A percentile compares a stretch with the other conserved stretches of the same genome.
phyloP scores from a whole-genome alignment of 176 grass and related monocot species.

The Aegilops sharonensis region DNA sequence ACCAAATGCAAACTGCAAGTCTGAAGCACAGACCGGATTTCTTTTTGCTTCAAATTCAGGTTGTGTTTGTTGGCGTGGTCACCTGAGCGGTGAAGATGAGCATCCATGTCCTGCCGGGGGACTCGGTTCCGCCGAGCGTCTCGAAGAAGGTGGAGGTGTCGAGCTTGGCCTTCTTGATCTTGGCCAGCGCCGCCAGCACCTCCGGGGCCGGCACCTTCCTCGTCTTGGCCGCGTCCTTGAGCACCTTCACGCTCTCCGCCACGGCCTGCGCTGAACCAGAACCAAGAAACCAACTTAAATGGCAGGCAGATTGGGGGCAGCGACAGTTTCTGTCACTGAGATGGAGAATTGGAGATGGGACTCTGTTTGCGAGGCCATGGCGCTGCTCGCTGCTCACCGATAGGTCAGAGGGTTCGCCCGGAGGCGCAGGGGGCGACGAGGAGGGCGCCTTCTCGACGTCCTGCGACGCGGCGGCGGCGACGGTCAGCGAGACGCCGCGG shows the following conservation, averaged over 20 bases:
- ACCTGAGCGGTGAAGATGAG: constrained; percentile 93
- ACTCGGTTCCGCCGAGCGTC: constrained; percentile 75
- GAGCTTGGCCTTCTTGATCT: constrained; percentile 75
- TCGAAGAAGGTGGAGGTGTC: constrained; percentile 69
- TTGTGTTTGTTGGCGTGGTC: neutral
- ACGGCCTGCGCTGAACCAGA: constrained; percentile 49
- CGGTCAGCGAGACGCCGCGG: constrained; percentile 16
- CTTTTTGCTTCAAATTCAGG: too few relatives aligned
- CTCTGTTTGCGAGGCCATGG: too few relatives aligned
- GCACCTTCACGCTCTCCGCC: constrained; percentile 62
- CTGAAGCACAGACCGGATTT: too few relatives aligned
- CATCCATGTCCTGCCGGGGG: constrained; percentile 97
- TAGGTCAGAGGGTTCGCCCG: neutral
- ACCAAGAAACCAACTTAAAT: neutral
- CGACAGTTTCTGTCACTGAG: neutral
- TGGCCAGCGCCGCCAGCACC: constrained; percentile 59
- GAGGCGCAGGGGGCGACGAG: neutral
- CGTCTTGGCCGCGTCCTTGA: constrained; percentile 84
- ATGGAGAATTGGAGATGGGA: too few relatives aligned
- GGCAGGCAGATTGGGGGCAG: neutral
- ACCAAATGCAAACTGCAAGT: too few relatives aligned
- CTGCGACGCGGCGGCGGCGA: constrained; percentile 34
- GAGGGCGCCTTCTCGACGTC: constrained; percentile 32
- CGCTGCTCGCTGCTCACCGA: constrained; percentile 28
- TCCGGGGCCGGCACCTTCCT: constrained; percentile 60